A percentile compares a stretch with the other conserved stretches of the same genome.
phyloP scores from a whole-genome alignment of 306 rosid genomes.

The Prunus mongolica region DNA sequence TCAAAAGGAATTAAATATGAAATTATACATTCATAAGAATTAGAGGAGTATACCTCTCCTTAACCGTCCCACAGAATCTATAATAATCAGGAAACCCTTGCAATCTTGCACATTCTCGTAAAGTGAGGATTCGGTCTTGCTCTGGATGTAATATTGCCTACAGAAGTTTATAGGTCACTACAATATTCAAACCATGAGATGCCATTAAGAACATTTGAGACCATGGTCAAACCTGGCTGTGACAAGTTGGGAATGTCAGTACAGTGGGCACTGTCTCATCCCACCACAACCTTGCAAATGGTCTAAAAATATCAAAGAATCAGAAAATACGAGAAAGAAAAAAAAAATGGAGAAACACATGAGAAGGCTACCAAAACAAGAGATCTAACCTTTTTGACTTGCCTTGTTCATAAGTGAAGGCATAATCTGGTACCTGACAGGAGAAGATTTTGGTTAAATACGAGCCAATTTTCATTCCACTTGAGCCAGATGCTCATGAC shows the following conservation, averaged over 20 bases:
- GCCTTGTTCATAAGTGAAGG: slow-evolving; percentile 65
- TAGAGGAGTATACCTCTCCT: slow-evolving; percentile 48
- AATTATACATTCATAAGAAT: background rate
- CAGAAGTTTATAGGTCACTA: slow-evolving; percentile 20
- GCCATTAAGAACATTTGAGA: slow-evolving; percentile 14
- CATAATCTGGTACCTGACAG: slow-evolving; percentile 73
- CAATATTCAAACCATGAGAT: slow-evolving; percentile 14
- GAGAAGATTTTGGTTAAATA: background rate
- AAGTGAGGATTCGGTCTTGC: slow-evolving; percentile 68
- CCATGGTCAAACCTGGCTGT: slow-evolving; percentile 50
- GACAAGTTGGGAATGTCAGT: slow-evolving; percentile 66
- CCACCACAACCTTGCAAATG: slow-evolving; percentile 93
- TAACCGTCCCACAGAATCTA: slow-evolving; percentile 61
- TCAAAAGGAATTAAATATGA: background rate
- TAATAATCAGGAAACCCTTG: slow-evolving; percentile 94
- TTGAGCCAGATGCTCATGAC: background rate
- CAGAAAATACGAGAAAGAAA: background rate
- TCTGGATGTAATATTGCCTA: slow-evolving; percentile 71
- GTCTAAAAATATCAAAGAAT: slow-evolving; percentile 35
- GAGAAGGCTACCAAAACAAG: slow-evolving; percentile 11
- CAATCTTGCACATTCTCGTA: slow-evolving; percentile 88
- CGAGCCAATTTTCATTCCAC: background rate
- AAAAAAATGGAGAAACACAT: background rate
- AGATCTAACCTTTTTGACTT: slow-evolving; percentile 67
- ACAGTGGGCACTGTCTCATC: slow-evolving; percentile 94